These are phyloP conservation scores for Jackrogersella multiformis DNA, from an alignment of 495 filamentous ascomycete species.

Conservation along the genomic window DNA sequence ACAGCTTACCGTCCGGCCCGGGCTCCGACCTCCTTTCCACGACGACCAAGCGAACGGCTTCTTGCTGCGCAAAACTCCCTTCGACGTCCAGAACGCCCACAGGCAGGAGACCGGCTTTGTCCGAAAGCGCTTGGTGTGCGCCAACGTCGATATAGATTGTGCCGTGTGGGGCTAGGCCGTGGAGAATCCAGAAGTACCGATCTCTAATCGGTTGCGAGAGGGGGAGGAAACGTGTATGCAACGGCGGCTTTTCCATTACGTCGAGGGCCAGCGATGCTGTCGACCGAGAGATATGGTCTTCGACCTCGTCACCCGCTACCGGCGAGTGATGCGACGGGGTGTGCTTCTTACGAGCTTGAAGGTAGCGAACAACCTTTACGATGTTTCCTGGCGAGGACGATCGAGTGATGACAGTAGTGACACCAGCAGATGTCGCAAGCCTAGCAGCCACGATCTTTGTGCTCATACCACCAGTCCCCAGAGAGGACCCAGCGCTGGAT, in stretches of 20 bases:
- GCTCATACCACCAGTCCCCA: slow-evolving; percentile 98
- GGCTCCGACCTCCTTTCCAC: slow-evolving; percentile 51
- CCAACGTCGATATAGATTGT: slow-evolving; percentile 92
- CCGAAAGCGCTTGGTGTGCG: slow-evolving; percentile 77
- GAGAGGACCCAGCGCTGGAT: slow-evolving; percentile 82
- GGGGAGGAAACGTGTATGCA: slow-evolving; percentile 93
- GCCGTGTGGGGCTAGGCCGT: slow-evolving; percentile 91
- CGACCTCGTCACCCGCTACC: slow-evolving; percentile 33
- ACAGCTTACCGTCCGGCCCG: slow-evolving; percentile 46
- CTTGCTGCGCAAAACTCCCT: slow-evolving; percentile 88
- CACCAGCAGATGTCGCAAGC: slow-evolving; percentile 91
- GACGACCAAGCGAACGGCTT: slow-evolving; percentile 86
- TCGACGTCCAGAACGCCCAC: slow-evolving; percentile 90
- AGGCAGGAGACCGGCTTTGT: slow-evolving; percentile 89
- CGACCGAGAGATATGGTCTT: slow-evolving; percentile 49
- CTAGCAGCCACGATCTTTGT: slow-evolving; percentile 97
- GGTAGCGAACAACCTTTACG: slow-evolving; percentile 81
- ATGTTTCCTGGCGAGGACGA: slow-evolving; percentile 95
- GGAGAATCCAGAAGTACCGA: slow-evolving; percentile 94
- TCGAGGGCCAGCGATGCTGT: slow-evolving; percentile 49
- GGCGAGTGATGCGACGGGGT: slow-evolving; percentile 41
- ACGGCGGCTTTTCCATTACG: slow-evolving; percentile 59
- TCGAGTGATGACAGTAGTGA: slow-evolving; percentile 93
- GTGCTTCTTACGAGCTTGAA: slow-evolving; percentile 66
- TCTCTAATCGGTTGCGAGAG: slow-evolving; percentile 88